Evolutionary conservation across 2,329 filamentous ascomycete genomes (phyloP), one percentile per base, ranked within the genome.

Genomic region (Tolypocladium endophyticum): DNA sequence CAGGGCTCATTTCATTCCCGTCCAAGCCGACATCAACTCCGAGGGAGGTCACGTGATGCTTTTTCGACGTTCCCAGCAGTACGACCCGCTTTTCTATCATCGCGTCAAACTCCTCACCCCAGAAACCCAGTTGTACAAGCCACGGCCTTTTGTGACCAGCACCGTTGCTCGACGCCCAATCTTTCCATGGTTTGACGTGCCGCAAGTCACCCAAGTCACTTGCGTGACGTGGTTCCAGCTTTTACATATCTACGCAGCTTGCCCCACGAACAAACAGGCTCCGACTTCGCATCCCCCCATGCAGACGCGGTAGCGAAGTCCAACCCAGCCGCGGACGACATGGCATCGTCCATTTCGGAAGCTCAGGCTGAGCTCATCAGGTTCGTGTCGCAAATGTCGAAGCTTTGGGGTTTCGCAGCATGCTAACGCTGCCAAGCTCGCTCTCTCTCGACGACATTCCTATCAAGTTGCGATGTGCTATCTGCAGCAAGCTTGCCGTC

Each of bases 381-480:
- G 83, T 84, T 71, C 57, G 75, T 63, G 39, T 56, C n/a, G 16
- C 9, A 28, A 18, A 30, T 33, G 9, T 38, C 20, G 28, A 45
- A 16, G 30, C 23, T 23, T 39, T n/a, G 18, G 2, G 3, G n/a
- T 18, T 6, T 39, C 8, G 20, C 28, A 50, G 54, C 20, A 55
- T 35, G 39, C 39, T 8, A 36, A 23, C 20, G 9, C 33, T 18
- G 58, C 59, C 23, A 70, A 95, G 91, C 72, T 87, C 89, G 56
- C 81, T 96, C 61, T 79, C 85, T 25, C 84, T 88, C 64, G 90
- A 93, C 68, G 90, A 94, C 63, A 92, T 97, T 60, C 94, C 94
- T n/a, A 91, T 92, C 69, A 97, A 96, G 80, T 83, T 99, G 64
- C 89, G 92, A 75, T 99, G 94, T 79, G 91, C 91, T 58, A 90